phyloP scores from a whole-genome alignment of 805 yeast genomes.

The Hagleromyces aurorensis region DNA sequence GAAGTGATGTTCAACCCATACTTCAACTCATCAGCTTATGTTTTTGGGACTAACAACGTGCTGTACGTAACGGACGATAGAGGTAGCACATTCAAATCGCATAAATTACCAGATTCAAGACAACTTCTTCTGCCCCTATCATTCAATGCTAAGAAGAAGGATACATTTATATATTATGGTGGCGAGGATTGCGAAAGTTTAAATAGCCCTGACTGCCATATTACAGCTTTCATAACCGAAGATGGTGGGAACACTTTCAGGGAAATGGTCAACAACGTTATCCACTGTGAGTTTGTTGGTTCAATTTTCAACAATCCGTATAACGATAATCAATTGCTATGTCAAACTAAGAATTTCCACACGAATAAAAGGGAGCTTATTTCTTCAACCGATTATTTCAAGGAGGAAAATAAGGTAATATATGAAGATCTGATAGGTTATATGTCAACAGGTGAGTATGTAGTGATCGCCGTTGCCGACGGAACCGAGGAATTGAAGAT shows the following conservation, averaged over 20 bases:
- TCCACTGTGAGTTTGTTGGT: slow-evolving; percentile 62
- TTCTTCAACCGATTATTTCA: slow-evolving; percentile 49
- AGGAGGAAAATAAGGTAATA: slow-evolving; percentile 31
- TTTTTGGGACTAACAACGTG: slow-evolving; percentile 39
- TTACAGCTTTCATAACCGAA: slow-evolving; percentile 51
- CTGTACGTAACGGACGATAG: slow-evolving; percentile 61
- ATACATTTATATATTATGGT: slow-evolving; percentile 64
- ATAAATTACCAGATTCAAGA: slow-evolving; percentile 45
- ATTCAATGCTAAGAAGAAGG: slow-evolving; percentile 51
- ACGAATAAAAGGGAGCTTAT: slow-evolving; percentile 30
- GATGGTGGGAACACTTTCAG: slow-evolving; percentile 63
- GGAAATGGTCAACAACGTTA: slow-evolving; percentile 44
- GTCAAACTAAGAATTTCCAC: slow-evolving; percentile 42
- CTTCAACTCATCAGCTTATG: slow-evolving; percentile 25
- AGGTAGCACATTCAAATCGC: slow-evolving; percentile 45
- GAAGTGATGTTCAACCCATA: slow-evolving; percentile 56
- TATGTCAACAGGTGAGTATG: slow-evolving; percentile 61
- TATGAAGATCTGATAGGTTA: slow-evolving; percentile 63
- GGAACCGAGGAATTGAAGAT: slow-evolving; percentile 53
- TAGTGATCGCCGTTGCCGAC: slow-evolving; percentile 59
- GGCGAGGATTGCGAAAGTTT: slow-evolving; percentile 47
- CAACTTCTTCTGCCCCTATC: slow-evolving; percentile 38
- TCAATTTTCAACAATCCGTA: slow-evolving; percentile 38
- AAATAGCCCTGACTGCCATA: slow-evolving; percentile 42
- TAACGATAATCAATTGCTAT: slow-evolving; percentile 50